These are phyloP conservation scores for Extremus antarcticus DNA, from an alignment of 495 filamentous ascomycete genomes.

Conservation along the genomic window DNA sequence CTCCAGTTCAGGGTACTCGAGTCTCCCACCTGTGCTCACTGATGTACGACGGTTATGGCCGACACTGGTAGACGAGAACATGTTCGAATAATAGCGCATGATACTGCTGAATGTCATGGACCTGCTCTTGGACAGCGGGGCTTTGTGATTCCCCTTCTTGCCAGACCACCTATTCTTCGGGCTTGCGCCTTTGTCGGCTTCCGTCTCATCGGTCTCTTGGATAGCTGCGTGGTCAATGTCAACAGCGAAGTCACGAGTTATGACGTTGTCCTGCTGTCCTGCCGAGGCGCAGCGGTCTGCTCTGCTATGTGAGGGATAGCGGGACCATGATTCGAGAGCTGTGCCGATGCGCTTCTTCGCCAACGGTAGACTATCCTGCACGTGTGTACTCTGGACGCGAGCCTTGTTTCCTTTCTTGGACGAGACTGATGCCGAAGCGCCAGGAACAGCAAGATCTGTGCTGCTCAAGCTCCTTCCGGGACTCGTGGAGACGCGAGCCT, in stretches of 20 bases:
- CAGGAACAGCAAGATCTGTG: neutral
- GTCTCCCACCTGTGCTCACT: conserved; percentile 16
- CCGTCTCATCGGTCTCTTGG: neutral
- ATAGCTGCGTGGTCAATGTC: conserved; percentile 1
- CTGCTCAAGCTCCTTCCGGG: neutral
- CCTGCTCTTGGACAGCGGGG: conserved; percentile 6
- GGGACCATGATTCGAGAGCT: conserved; percentile 16
- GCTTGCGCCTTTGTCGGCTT: neutral
- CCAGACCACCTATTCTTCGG: neutral
- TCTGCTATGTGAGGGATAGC: conserved; percentile 20
- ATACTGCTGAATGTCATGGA: conserved; percentile 15
- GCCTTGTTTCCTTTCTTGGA: neutral
- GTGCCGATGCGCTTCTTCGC: conserved; percentile 10
- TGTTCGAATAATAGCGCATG: conserved; percentile 15
- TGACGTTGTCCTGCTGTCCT: conserved; percentile 15
- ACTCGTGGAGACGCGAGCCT: neutral
- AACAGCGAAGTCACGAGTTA: conserved; percentile 20
- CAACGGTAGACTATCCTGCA: too few relatives aligned
- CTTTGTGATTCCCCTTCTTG: neutral
- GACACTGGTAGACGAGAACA: conserved; percentile 3
- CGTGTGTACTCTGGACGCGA: neutral
- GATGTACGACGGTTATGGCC: conserved; percentile 16
- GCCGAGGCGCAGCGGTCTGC: conserved; percentile 16
- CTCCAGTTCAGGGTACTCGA: conserved; percentile 24
- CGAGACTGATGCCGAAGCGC: neutral